Evolutionary conservation across 2,329 filamentous ascomycete genomes (phyloP), one percentile per base, ranked within the genome.

Genomic region (Zasmidium citrigriseum): DNA sequence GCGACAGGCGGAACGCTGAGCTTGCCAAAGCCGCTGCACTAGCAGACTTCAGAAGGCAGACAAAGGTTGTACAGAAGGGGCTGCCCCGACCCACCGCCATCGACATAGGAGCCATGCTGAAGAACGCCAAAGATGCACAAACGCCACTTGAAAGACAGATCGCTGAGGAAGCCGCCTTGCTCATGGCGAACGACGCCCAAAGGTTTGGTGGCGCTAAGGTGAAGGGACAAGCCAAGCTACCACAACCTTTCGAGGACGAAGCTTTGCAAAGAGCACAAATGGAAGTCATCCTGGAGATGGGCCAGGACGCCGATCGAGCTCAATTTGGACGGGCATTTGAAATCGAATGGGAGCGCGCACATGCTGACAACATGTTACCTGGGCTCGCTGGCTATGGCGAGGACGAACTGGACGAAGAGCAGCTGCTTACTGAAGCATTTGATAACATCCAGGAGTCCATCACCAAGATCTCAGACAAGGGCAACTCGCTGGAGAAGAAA

Each of bases 401-500:
- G 48, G 88, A 92, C 45, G 88, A 90, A 52, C 83, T 91, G 52
- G 86, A 90, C 55, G 86, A 90, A 64, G 76, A 80, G 48, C 81
- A 83, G 65, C 82, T 85, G 24, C 86, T 93, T 79, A 82, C 83
- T 27, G 79, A 85, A 65, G 86, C 90, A 1, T 95, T 96, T 64
- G 87, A 95, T 62, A 82, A 82, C 47, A 83, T 92, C 1, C 89
- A 95, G 75, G 84, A 90, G 48, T 81, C 83, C 7, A 89, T 96
- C 62, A 83, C 90, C 66, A 79, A 83, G 2, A 86, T 87, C 0
- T 95, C 93, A 2, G 88, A 93, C 67, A 84, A 88, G 57, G 90
- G 90, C 54, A 91, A 91, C 71, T 96, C 93, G 75, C 80, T 96
- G 1, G 93, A 98, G 76, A 96, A 96, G 83, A 97, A 95, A 76